Base-by-base conservation (phyloP, 257 asterid species). In the Gentiana straminea region DNA sequence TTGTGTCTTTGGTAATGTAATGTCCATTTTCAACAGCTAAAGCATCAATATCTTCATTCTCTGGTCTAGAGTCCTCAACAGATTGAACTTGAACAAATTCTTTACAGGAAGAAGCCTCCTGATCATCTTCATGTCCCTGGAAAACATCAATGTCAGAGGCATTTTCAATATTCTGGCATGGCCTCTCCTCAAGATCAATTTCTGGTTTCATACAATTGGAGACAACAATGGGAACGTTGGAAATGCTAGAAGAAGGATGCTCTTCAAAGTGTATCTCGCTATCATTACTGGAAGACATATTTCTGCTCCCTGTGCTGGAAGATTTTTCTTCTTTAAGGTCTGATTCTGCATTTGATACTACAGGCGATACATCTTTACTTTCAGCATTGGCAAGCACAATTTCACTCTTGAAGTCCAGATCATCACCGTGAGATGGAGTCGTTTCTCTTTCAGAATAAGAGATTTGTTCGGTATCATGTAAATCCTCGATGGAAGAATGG, bases 311-410 rank as follows among this genome's bases (percentile, higher is more conserved):
- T 24, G 24, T 24, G 32, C 58, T 57, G 62, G 77, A 58, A 71
- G 61, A 58, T 37, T 61, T 54, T 35, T 58, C 75, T 50, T 45
- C 68, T 68, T 64, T 76, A 58, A 75, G 57, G 51, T 62, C 76
- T 59, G 57, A n/a, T 60, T 73, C 70, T 67, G 63, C 73, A 76
- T 68, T 75, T 60, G 61, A 68, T 13, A 68, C 63, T 41, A 62
- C 58, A 64, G 67, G 64, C 44, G 61, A 66, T 52, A 49, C 49
- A 66, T 54, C 61, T 50, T 24, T 24, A 24, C 24, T 24, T 24
- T 24, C 24, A 24, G 24, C 64, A 46, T 59, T 62, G 51, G 13
- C 51, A 34, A 12, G 35, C 47, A 8, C 51, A 68, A 52, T 58
- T 68, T 55, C 33, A 45, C 55, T 7, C 5, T 43, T 49, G 45